Evolutionary conservation across 768 basidiomycete genomes (phyloP).

Genomic region (Strobilomyces dryophilus): DNA sequence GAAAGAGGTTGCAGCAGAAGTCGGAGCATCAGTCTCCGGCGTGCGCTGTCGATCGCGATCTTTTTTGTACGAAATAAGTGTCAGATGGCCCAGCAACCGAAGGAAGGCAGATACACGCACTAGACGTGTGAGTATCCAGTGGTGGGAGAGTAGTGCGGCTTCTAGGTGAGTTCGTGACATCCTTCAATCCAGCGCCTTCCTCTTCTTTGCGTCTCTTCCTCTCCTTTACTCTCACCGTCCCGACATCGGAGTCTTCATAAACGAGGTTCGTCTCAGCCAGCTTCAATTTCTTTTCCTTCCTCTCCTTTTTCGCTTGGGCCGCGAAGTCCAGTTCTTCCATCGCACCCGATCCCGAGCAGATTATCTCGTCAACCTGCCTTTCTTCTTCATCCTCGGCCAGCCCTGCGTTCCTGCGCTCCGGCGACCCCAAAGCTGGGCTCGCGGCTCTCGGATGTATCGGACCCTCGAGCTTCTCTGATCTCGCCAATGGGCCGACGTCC

Average conservation of each 20-base stretch:
- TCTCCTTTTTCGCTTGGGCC: slow-evolving; percentile 41
- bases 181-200: slow-evolving; percentile 46
- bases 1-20: slow-evolving; percentile 34
- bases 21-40: slow-evolving; percentile 34
- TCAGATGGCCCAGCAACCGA: slow-evolving; percentile 13
- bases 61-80: slow-evolving; percentile 8
- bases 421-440: slow-evolving; percentile 68
- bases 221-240: slow-evolving; percentile 34
- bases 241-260: slow-evolving; percentile 22
- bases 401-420: slow-evolving; percentile 50
- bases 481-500: slow-evolving; percentile 26
- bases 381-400: slow-evolving; percentile 58
- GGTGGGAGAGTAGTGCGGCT: slow-evolving; percentile 32
- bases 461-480: slow-evolving; percentile 26
- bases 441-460: slow-evolving; percentile 50
- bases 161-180: slow-evolving; percentile 58
- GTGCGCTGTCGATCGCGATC: slow-evolving; percentile 37
- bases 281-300: slow-evolving; percentile 30
- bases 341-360: slow-evolving; percentile 9
- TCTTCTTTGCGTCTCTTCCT: slow-evolving; percentile 36
- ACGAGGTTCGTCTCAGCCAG: slow-evolving; percentile 15
- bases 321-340: slow-evolving; percentile 17
- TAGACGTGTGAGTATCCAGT: slow-evolving; percentile 35
- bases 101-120: slow-evolving; percentile 23
- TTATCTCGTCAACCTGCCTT: slow-evolving; percentile 32